Conservation (phyloP, 768 basidiomycete genomes). For the Lentinula lateritia region DNA sequence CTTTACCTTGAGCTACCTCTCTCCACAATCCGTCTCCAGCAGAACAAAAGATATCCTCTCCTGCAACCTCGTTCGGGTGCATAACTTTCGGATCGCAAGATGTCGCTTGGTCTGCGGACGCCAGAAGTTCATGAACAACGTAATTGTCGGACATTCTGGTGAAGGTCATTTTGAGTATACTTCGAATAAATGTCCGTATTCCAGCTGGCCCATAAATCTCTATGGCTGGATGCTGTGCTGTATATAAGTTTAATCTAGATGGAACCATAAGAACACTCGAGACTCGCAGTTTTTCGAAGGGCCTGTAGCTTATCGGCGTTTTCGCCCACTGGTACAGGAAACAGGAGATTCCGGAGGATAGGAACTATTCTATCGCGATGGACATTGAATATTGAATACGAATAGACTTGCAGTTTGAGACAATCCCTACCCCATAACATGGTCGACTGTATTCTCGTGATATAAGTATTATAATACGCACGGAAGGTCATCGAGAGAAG, state of each 20-base stretch:
- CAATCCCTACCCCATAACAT: conserved; percentile 52
- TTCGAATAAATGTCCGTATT: conserved; percentile 68
- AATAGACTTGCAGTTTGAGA: neutral
- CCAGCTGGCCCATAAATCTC: conserved; percentile 81
- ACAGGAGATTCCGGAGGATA: conserved; percentile 56
- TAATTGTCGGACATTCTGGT: conserved; percentile 57
- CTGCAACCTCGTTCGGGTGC: conserved; percentile 61
- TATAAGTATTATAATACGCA: neutral
- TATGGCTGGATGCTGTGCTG: conserved; percentile 41
- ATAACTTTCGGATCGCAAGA: conserved; percentile 44
- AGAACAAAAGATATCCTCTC: conserved; percentile 50
- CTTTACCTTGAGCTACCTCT: conserved; percentile 35
- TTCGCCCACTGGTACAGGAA: conserved; percentile 28
- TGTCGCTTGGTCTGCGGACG: conserved; percentile 44
- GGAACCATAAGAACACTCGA: neutral
- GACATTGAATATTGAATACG: neutral
- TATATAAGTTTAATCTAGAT: neutral
- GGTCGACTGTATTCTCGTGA: conserved; percentile 46
- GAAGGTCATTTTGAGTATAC: conserved; percentile 62
- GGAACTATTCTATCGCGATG: conserved; percentile 37
- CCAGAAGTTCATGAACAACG: conserved; percentile 75
- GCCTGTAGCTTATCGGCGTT: conserved; percentile 5
- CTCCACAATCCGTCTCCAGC: conserved; percentile 62
- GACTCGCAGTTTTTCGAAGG: conserved; percentile 15
- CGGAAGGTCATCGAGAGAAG: neutral